phyloP scores from a whole-genome alignment of 345 rosid species.

The Eucalyptus curtisii region DNA sequence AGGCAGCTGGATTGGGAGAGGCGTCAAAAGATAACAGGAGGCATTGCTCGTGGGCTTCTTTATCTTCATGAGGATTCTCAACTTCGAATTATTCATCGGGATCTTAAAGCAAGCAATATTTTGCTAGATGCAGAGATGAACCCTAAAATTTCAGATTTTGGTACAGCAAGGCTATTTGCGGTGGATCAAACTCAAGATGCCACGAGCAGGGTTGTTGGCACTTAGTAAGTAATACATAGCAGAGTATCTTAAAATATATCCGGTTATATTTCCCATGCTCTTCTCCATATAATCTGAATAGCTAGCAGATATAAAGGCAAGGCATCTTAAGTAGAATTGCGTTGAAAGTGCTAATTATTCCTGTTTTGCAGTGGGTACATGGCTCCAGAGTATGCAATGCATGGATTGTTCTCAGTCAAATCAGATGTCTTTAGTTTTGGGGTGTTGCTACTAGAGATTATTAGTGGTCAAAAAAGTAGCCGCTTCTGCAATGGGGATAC shows the following conservation, averaged over 20 bases:
- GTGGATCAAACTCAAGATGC: background rate
- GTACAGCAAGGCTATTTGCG: background rate
- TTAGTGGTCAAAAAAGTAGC: background rate
- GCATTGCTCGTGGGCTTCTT: background rate
- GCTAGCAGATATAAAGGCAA: background rate
- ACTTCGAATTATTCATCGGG: background rate
- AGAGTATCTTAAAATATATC: background rate
- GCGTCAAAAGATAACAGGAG: background rate
- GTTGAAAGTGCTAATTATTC: background rate
- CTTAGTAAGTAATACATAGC: background rate
- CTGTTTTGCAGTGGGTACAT: background rate
- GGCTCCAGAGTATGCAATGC: background rate
- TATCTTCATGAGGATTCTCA: background rate
- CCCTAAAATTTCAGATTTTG: background rate
- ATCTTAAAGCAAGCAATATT: background rate
- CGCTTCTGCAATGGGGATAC: background rate
- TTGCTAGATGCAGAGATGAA: background rate
- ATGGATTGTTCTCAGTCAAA: background rate
- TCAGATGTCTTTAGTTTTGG: background rate
- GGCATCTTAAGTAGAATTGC: background rate
- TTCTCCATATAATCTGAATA: background rate
- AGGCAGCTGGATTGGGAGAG: background rate
- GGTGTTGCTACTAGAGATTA: background rate
- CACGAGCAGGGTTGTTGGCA: background rate
- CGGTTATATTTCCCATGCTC: background rate